phyloP scores from a whole-genome alignment of 805 yeast genomes.

The Starmerella scarabaei region DNA sequence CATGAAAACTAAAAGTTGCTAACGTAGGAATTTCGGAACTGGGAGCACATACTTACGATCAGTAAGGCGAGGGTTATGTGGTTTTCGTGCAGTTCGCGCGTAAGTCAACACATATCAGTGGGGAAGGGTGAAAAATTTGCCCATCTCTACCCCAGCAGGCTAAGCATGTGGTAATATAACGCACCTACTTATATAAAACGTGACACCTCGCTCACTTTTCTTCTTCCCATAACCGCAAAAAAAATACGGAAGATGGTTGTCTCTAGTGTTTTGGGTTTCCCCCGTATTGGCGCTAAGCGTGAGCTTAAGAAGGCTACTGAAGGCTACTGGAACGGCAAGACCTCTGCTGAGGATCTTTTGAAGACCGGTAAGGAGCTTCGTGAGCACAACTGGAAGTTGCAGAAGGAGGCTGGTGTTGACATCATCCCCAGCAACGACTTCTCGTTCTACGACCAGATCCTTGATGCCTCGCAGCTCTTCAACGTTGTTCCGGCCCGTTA shows the following conservation, averaged over 20 bases:
- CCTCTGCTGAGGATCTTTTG: constrained; percentile 70
- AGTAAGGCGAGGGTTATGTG: constrained; percentile 3
- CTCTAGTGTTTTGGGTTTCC: constrained; percentile 97
- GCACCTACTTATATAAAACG: constrained; percentile 5
- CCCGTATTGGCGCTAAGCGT: constrained; percentile 99
- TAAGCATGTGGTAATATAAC: not conserved
- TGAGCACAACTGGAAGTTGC: constrained; percentile 94
- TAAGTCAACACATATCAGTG: not conserved
- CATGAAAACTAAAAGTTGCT: too few relatives aligned
- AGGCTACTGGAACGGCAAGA: constrained; percentile 97
- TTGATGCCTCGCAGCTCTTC: constrained; percentile 83
- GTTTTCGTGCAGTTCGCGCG: not conserved
- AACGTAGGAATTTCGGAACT: too few relatives aligned
- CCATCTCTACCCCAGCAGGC: not conserved
- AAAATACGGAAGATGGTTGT: constrained; percentile 58
- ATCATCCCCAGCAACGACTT: constrained; percentile 95
- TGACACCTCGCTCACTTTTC: constrained; percentile 1
- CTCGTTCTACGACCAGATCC: constrained; percentile 94
- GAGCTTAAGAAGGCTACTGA: constrained; percentile 98
- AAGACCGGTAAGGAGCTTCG: constrained; percentile 92
- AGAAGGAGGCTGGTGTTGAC: constrained; percentile 94
- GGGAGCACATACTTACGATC: too few relatives aligned
- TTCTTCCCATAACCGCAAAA: not conserved
- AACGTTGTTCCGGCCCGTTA: constrained; percentile 95
- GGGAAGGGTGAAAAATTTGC: constrained; percentile 17